Conservation (phyloP, 129 eudicot species). For the Artemisia annua region DNA sequence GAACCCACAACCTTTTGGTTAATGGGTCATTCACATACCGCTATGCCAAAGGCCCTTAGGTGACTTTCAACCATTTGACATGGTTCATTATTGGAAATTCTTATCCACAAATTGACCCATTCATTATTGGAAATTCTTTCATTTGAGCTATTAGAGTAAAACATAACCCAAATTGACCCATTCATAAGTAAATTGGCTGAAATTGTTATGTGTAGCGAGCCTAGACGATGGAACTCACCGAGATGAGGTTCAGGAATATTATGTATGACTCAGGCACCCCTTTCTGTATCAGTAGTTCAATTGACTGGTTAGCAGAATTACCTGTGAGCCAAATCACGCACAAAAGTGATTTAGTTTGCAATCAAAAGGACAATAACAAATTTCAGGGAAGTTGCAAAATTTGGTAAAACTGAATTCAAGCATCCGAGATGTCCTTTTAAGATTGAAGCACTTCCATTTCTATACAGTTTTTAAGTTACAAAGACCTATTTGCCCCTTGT, state of each 20-base stretch:
- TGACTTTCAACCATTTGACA: too few species aligned
- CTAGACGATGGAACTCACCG: slow-evolving; percentile 48
- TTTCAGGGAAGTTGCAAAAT: background rate
- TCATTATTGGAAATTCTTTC: too few species aligned
- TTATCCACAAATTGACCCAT: too few species aligned
- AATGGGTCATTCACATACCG: too few species aligned
- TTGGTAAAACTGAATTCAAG: background rate
- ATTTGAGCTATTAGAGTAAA: too few species aligned
- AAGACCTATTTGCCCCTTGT: background rate
- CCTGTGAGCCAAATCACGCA: slow-evolving; percentile 40
- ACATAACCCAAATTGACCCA: too few species aligned
- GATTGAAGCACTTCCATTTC: background rate
- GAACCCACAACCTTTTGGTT: too few species aligned
- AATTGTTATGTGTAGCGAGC: background rate
- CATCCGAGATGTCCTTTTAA: background rate
- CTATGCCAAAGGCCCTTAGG: too few species aligned
- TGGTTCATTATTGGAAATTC: too few species aligned
- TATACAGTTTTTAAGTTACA: slow-evolving; percentile 3
- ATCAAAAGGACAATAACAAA: background rate
- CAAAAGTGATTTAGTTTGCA: background rate
- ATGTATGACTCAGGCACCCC: slow-evolving; percentile 97
- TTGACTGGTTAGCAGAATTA: slow-evolving; percentile 97
- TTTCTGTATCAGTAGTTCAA: slow-evolving; percentile 86
- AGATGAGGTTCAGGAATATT: slow-evolving; percentile 87
- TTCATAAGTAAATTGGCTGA: too few species aligned